A percentile compares a stretch with the other conserved stretches of the same genome.
These are phyloP conservation scores for Chlorella variabilis DNA, from an alignment of 163 green algal genomes.

Conservation along the genomic window DNA sequence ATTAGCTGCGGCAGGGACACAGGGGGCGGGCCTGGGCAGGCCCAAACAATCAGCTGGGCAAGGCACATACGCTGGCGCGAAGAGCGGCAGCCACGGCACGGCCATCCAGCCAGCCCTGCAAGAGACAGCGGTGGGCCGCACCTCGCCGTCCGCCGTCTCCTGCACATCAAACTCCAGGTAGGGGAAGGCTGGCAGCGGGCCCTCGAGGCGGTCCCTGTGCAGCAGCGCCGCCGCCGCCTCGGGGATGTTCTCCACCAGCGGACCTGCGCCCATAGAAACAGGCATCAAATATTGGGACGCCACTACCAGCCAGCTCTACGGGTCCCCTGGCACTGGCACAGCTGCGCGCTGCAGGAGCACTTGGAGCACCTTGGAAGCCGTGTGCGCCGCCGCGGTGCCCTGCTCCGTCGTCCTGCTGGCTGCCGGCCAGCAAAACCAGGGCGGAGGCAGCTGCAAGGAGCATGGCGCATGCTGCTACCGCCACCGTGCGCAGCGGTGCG, in stretches of 20 bases:
- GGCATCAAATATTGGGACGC: neutral
- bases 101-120: no score
- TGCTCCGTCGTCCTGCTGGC: conserved; percentile 1
- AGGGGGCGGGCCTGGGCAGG: neutral
- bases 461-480: neutral
- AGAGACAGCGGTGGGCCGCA: no score
- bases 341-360: no score
- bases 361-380: conserved; percentile 25
- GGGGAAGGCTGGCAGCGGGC: conserved; percentile 10
- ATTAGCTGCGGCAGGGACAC: conserved; percentile 19
- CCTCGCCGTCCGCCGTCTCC: conserved; percentile 39
- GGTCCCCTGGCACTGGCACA: no score
- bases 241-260: conserved; percentile 28
- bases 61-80: no score
- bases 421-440: neutral
- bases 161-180: conserved; percentile 46
- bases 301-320: no score
- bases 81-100: no score
- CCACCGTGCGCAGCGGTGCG: neutral
- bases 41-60: neutral
- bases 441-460: neutral
- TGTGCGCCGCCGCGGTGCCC: conserved; percentile 24
- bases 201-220: neutral
- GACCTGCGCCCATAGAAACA: neutral
- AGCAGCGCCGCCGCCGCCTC: conserved; percentile 19